Evolutionary conservation across 495 filamentous ascomycete genomes (phyloP).

Genomic region (Daldinia caldariorum): DNA sequence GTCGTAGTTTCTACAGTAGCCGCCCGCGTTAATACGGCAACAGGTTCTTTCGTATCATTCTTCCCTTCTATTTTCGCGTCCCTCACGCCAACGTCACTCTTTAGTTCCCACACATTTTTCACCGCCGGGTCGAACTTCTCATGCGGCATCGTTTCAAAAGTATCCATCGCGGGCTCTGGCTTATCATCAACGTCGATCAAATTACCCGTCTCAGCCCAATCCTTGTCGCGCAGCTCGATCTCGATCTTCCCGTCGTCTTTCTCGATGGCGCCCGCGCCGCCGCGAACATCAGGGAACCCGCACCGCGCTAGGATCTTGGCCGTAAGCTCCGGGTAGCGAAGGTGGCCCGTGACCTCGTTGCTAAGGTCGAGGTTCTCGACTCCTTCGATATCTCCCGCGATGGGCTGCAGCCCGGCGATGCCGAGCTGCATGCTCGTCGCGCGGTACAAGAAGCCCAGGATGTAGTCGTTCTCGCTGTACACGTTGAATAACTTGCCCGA

Average conservation of each 20-base stretch:
- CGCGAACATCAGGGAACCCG: constrained; percentile 72
- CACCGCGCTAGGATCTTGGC: constrained; percentile 73
- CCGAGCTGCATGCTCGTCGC: constrained; percentile 79
- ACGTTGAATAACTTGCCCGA: constrained; percentile 79
- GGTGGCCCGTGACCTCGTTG: constrained; percentile 75
- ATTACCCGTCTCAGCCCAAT: constrained; percentile 43
- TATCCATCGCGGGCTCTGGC: constrained; percentile 37
- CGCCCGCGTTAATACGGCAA: background rate
- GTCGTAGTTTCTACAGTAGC: background rate
- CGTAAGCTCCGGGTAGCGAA: constrained; percentile 74
- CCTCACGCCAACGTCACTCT: constrained; percentile 55
- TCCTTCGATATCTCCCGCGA: constrained; percentile 67
- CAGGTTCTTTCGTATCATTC: constrained; percentile 11
- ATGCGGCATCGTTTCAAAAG: background rate
- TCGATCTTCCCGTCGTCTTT: constrained; percentile 66
- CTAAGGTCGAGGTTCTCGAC: constrained; percentile 83
- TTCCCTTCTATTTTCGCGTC: constrained; percentile 47
- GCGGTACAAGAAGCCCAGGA: constrained; percentile 81
- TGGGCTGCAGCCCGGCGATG: constrained; percentile 75
- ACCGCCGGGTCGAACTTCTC: constrained; percentile 38
- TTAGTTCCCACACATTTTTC: constrained; percentile 59
- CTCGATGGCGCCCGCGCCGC: constrained; percentile 60
- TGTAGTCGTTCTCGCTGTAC: constrained; percentile 78
- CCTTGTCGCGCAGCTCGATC: constrained; percentile 50
- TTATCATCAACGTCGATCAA: constrained; percentile 64